Evolutionary conservation across 768 basidiomycete genomes (phyloP).

Genomic region (Tricholomella constricta): DNA sequence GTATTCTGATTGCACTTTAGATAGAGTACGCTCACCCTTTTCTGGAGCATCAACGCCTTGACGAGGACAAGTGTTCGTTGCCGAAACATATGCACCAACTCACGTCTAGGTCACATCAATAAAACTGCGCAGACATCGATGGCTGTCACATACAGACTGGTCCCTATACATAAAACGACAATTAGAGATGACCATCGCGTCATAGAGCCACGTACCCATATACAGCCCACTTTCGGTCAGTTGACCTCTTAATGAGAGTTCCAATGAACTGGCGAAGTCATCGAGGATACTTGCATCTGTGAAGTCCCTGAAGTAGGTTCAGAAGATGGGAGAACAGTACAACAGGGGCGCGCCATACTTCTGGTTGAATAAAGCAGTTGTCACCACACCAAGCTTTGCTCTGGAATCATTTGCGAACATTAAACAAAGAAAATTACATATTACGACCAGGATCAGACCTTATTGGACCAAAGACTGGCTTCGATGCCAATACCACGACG

Average conservation of each 20-base stretch:
- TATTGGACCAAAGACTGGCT: slow-evolving; percentile 93
- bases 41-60: slow-evolving; percentile 93
- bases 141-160: slow-evolving; percentile 55
- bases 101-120: slow-evolving; percentile 56
- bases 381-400: slow-evolving; percentile 93
- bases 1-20: not conserved
- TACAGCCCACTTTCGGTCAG: slow-evolving; percentile 92
- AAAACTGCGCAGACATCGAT: not conserved
- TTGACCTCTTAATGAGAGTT: slow-evolving; percentile 72
- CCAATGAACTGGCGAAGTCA: slow-evolving; percentile 80
- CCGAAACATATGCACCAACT: slow-evolving; percentile 91
- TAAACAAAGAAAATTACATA: not conserved
- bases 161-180: slow-evolving; percentile 46
- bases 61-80: slow-evolving; percentile 91
- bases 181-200: not conserved
- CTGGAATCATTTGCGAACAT: slow-evolving; percentile 34
- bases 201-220: slow-evolving; percentile 67
- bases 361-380: slow-evolving; percentile 87
- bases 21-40: slow-evolving; percentile 56
- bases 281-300: slow-evolving; percentile 85
- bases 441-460: slow-evolving; percentile 45
- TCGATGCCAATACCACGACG: slow-evolving; percentile 89
- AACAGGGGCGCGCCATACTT: slow-evolving; percentile 42
- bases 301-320: slow-evolving; percentile 66
- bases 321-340: not conserved